Base-by-base conservation (phyloP, 2,329 filamentous ascomycete genomes). In the Cladosporium sp. region DNA sequence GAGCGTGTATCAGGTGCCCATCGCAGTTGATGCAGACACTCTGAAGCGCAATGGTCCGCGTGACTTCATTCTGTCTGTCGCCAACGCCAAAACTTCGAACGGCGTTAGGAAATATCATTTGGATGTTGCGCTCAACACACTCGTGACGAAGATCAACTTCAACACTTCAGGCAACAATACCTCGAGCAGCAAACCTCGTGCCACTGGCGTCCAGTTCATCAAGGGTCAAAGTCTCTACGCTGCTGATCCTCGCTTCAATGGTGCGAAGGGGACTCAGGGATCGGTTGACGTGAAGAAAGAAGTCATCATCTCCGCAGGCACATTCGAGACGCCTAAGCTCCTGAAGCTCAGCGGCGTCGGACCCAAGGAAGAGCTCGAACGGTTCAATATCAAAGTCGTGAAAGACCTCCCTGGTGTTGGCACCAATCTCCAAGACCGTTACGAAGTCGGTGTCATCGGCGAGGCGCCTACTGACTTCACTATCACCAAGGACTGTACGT, bases 121-220 rank as follows among this genome's bases (percentile, higher is more conserved):
- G 0, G 85, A 86, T 62, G 49, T 89, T 59, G 79, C 81, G 48
- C 79, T 83, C 2, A 89, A 89, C 77, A 86, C 83, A 32, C 78
- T 91, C 54, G 90, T 86, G 67, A 88, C 89, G 58, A 89, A 88
- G 74, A 77, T 92, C 75, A 80, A 81, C 48, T 90, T 89, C 69
- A 88, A 90, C 43, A 85, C 88, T 2, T 87, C 83, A 18, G 30
- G 48, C 18, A 83, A 84, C 61, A 76, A 79, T n/a, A n/a, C 88
- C 2, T 87, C 83, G 18, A 36, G 48, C 18, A 83, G 84, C 61
- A 76, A 79, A 2, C 81, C 86, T 2, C 88, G 72, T 36, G 80
- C 80, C 0, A 77, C 74, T 28, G 79, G 79, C 63, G 79, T 81
- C 11, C 75, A 80, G 65, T 81, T 79, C 69, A 75, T 79, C 62